Base-by-base conservation (phyloP, 495 filamentous ascomycete genomes). In the Aspergillus bridgeri region DNA sequence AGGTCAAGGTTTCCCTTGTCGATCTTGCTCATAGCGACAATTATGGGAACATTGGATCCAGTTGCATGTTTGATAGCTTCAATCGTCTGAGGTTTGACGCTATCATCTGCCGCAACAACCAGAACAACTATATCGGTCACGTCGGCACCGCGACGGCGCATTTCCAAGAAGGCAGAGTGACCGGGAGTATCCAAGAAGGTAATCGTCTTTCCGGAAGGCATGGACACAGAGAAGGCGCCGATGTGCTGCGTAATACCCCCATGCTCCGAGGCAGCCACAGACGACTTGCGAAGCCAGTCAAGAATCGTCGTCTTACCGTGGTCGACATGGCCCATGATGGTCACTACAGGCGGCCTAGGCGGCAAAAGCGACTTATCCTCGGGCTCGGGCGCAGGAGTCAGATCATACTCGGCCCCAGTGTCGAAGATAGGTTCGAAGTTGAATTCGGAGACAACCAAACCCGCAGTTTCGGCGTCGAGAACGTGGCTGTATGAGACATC, bases 221-320 rank as follows among this genome's bases (percentile, higher is more conserved):
- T 83, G 18, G 81, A 81, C 3, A 98, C 93, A 2, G 89, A 92
- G 76, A 99, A 99, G n/a, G 95, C 95, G 66, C 95, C 95, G 63
- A 99, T 99, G 68, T 98, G 95, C 71, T 99, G 95, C 0, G 95
- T 99, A 64, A 99, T 99, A 42, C 95, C 95, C 56, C 95, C 95
- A 63, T 96, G 91, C 68, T 99, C 95, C 47, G 87, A 83, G 2
- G 88, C 90, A 19, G 86, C 95, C 29, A 98, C 86, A 1, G 91
- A 96, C 5, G 91, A 93, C 61, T 96, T 92, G 13, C 95, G 91
- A 27, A 99, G 79, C 76, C 86, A 98, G 61, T 99, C 95, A 8
- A 99, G 78, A 27, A 99, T 83, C 0, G 95, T 98, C 0, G 95
- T 99, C 77, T 99, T 99, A 25, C 95, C 95, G 69, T 99, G 95